Base-by-base conservation (phyloP, 768 basidiomycete species). In the Mycena olivaceomarginata region DNA sequence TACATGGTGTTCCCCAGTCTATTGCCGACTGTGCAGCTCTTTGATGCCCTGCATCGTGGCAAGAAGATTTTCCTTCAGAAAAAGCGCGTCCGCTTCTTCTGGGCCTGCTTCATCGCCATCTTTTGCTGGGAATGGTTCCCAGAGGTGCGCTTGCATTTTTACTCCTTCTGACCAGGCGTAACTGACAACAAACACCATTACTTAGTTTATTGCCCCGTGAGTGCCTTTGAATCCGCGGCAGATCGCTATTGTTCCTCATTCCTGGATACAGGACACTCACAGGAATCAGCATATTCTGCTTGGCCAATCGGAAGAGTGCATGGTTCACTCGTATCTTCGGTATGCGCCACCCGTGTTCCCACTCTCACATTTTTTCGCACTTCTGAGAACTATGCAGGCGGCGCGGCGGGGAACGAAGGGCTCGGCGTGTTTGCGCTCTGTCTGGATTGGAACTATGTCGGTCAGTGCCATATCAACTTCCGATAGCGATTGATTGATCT, bases 391-490 rank as follows among this genome's bases (percentile, higher is more conserved):
- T 5, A 41, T 37, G 10, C 40, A 88, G 87, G 87, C 70, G 92
- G 92, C 43, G 91, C 88, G 45, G 89, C 91, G 43, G 92, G 88
- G 68, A 92, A 93, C 68, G 92, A 93, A 81, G 92, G 92, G 9
- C 87, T 93, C 56, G 93, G 92, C 13, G 83, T 91, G 67, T 89
- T 94, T 59, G 88, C 92, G 2, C 81, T 93, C 53, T 92, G 87
- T 77, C 84, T 94, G 18, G 93, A 94, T 80, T 94, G 93, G 92
- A 91, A 92, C 79, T 88, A 91, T 71, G 89, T 91, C 20, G 70
- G 77, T 71, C 37, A 46, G 73, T 18, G 41, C 10, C 10, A 9
- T n/a, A n/a, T 11, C 18, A 5, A 12, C n/a, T 6, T 45, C 40
- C 20, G 39, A 43, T 0, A 0, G 18, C 20, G 20, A 25, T 40